phyloP scores from a whole-genome alignment of 148 eudicot species.

The Pouteria glomerata region DNA sequence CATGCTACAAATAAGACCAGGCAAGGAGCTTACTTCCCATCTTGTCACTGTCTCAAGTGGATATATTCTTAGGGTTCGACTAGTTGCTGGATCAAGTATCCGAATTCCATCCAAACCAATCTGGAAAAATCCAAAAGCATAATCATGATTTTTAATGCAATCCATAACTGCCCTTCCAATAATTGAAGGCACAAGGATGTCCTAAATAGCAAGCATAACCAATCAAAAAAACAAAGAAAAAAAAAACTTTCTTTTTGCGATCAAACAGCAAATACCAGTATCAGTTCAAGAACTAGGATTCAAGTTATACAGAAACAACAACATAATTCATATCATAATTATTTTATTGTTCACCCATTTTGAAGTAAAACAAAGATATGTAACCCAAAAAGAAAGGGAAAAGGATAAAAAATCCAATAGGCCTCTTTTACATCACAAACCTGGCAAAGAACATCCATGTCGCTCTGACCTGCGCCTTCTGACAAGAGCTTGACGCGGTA shows the following conservation, averaged over 20 bases:
- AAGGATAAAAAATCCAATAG: background rate
- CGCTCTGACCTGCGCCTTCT: slow-evolving; percentile 61
- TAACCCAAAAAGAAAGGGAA: background rate
- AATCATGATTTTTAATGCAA: background rate
- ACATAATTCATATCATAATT: no score
- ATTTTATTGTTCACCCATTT: no score
- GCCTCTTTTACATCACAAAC: slow-evolving; percentile 25
- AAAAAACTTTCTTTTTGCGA: no score
- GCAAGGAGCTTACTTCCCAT: slow-evolving; percentile 62
- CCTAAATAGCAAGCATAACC: no score
- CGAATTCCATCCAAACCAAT: slow-evolving; percentile 90
- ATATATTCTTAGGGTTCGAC: slow-evolving; percentile 67
- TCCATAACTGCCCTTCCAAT: no score
- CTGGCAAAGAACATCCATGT: slow-evolving; percentile 89
- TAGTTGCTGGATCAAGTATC: slow-evolving; percentile 76
- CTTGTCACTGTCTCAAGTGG: slow-evolving; percentile 67
- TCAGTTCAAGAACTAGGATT: background rate
- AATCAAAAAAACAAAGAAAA: no score
- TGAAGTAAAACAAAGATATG: no score
- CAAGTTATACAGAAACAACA: background rate
- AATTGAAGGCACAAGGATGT: no score
- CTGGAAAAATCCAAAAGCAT: slow-evolving; percentile 26
- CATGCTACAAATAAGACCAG: slow-evolving; percentile 1
- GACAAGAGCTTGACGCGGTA: slow-evolving; percentile 66
- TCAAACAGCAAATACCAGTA: background rate